Base-by-base conservation (phyloP, 2,329 filamentous ascomycete genomes). In the Fusarium coicis region DNA sequence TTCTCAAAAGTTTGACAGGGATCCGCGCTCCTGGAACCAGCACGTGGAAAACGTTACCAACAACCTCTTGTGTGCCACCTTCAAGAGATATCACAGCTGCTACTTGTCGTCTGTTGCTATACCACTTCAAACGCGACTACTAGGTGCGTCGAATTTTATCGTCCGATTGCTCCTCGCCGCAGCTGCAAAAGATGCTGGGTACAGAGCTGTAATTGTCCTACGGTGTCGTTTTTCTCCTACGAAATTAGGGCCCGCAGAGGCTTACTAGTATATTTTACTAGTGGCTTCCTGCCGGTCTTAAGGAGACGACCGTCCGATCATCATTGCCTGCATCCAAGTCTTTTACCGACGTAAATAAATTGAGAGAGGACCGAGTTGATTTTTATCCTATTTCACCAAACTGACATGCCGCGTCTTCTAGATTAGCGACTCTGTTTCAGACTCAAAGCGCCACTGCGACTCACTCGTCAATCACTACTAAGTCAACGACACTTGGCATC, bases 1-100 rank as follows among this genome's bases (percentile, higher is more conserved):
- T 72, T 58, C 55, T 68, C 54, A 26, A 68, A 72, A 74, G 50
- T 73, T 69, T 73, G 68, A 68, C 71, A 64, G 71, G 74, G 75
- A 69, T 74, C 75, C 74, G 68, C 61, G 49, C 65, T 66, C 58
- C 62, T 60, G 74, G 73, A 68, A 77, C 60, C 62, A 67, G 65
- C 71, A 77, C 74, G 73, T 77, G 75, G 71, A 74, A 66, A 47
- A 40, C 63, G 66, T 73, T 76, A 73, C 74, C 63, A 62, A 66
- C 63, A 71, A 57, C 57, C 57, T 61, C 28, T 61, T 58, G 56
- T 66, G 60, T 68, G 56, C 30, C 47, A 68, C 39, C 53, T 50
- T 47, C 40, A 64, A 60, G 65, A 68, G 34, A 37, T 64, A 59
- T 56, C 39, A 32, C 39, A 61, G 50, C 40, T 44, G 42, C 54